Percentiles rank a stretch among this genome's conserved stretches.
Conservation (phyloP, 257 asterid genomes). For the Datura wrightii region DNA sequence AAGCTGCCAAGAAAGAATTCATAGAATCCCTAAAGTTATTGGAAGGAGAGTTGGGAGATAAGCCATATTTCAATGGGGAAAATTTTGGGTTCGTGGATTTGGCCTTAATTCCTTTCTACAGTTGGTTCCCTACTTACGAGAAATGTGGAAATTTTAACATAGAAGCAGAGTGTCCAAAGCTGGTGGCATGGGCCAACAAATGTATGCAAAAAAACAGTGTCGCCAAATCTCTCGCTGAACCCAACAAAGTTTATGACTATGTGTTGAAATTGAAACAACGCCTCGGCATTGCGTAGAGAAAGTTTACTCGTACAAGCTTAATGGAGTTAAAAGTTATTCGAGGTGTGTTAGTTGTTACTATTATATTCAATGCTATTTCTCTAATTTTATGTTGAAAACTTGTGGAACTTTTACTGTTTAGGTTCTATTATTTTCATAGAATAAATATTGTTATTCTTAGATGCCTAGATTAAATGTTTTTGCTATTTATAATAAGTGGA, state of each 20-base stretch:
- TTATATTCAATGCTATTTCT: too few relatives aligned
- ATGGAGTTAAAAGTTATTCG: too few relatives aligned
- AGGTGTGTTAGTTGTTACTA: too few relatives aligned
- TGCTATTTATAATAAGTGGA: too few relatives aligned
- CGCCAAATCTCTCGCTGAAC: not conserved
- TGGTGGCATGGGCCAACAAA: conserved; percentile 28
- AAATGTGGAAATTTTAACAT: conserved; percentile 2
- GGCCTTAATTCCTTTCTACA: conserved; percentile 21
- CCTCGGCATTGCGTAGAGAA: not conserved
- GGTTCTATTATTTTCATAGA: too few relatives aligned
- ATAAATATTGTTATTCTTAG: too few relatives aligned
- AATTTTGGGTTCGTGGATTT: conserved; percentile 30
- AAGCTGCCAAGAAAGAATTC: conserved; percentile 19
- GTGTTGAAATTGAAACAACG: not conserved
- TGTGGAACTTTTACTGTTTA: too few relatives aligned
- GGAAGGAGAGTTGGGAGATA: conserved; percentile 25
- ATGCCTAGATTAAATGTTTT: too few relatives aligned
- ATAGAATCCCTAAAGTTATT: conserved; percentile 26
- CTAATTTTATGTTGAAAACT: too few relatives aligned
- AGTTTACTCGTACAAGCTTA: too few relatives aligned
- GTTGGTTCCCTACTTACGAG: conserved; percentile 27
- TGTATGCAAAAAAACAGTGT: conserved; percentile 20
- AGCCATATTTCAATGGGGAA: conserved; percentile 32
- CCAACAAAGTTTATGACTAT: not conserved
- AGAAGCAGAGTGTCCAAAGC: conserved; percentile 27